Evolutionary conservation across 2,329 filamentous ascomycete species (phyloP).

Genomic region (Sphaerulina musiva): DNA sequence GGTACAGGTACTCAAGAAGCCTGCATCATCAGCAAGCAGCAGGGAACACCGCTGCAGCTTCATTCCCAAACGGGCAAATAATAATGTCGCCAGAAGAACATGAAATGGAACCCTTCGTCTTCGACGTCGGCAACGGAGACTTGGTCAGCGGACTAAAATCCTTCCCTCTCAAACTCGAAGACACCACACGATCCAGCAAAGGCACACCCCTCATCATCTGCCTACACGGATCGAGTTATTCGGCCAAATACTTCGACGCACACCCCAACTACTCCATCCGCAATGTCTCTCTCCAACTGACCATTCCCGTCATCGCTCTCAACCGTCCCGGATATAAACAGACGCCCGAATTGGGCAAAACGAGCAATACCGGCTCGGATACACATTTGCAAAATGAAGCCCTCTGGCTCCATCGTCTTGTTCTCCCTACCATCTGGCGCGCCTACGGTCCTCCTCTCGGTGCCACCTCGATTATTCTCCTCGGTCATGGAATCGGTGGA

Average conservation of each 20-base stretch:
- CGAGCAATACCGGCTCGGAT: constrained; percentile 8
- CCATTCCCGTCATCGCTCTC: constrained; percentile 10
- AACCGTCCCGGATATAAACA: constrained; percentile 14
- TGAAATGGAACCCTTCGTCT: constrained; percentile 12
- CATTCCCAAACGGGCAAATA: too few relatives aligned
- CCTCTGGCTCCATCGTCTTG: constrained; percentile 13
- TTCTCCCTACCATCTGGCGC: constrained; percentile 9
- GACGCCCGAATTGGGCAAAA: constrained; percentile 11
- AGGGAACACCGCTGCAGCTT: too few relatives aligned
- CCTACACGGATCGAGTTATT: constrained; percentile 8
- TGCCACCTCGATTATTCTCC: constrained; percentile 8
- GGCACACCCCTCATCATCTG: constrained; percentile 13
- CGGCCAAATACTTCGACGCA: constrained; percentile 12
- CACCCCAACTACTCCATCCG: constrained; percentile 10
- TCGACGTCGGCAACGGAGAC: constrained; percentile 11
- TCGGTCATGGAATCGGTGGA: constrained; percentile 9
- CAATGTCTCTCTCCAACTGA: constrained; percentile 5
- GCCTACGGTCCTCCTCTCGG: constrained; percentile 10
- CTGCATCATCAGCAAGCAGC: too few relatives aligned
- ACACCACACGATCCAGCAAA: constrained; percentile 1
- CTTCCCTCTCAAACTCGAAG: constrained; percentile 8
- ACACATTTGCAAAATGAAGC: constrained; percentile 12
- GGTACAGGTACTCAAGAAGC: too few relatives aligned
- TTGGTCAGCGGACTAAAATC: constrained; percentile 12
- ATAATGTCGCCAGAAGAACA: background rate